These are phyloP conservation scores for Eucalyptus albens DNA, from an alignment of 345 rosid genomes.

Conservation along the genomic window DNA sequence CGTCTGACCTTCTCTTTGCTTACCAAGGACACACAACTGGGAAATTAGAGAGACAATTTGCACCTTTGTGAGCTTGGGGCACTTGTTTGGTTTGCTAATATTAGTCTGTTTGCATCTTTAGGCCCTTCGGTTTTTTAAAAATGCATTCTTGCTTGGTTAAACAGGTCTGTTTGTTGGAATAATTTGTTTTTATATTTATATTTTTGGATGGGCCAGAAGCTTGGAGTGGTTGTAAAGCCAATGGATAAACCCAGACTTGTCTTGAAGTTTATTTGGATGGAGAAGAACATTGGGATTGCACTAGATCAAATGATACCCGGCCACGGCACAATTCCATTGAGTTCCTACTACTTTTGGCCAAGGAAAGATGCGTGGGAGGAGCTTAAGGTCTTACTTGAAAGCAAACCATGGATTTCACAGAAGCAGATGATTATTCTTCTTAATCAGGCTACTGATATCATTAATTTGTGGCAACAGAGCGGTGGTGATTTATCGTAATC, in stretches of 20 bases:
- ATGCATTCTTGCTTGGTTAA: not conserved
- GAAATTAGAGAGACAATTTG: not conserved
- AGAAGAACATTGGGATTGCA: conserved; percentile 69
- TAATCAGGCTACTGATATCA: conserved; percentile 77
- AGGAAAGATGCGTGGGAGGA: conserved; percentile 84
- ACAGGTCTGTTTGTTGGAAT: not conserved
- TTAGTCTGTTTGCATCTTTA: not conserved
- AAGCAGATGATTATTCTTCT: conserved; percentile 63
- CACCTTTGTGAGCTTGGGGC: not conserved
- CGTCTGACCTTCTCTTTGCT: not conserved
- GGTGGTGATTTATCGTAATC: conserved; percentile 21
- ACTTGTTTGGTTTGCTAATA: not conserved
- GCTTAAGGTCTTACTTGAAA: conserved; percentile 62
- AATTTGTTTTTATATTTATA: not conserved
- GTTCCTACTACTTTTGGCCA: conserved; percentile 89
- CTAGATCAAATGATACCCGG: conserved; percentile 66
- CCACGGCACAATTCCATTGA: conserved; percentile 65
- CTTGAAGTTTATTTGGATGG: conserved; percentile 87
- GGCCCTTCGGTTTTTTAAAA: not conserved
- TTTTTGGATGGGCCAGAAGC: conserved; percentile 23
- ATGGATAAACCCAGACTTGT: conserved; percentile 64
- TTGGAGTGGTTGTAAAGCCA: conserved; percentile 67
- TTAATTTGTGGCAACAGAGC: conserved; percentile 70
- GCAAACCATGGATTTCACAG: conserved; percentile 80
- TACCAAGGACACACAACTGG: not conserved